Base-by-base conservation (phyloP, 75 land plant genomes). In the Pinus taeda region DNA sequence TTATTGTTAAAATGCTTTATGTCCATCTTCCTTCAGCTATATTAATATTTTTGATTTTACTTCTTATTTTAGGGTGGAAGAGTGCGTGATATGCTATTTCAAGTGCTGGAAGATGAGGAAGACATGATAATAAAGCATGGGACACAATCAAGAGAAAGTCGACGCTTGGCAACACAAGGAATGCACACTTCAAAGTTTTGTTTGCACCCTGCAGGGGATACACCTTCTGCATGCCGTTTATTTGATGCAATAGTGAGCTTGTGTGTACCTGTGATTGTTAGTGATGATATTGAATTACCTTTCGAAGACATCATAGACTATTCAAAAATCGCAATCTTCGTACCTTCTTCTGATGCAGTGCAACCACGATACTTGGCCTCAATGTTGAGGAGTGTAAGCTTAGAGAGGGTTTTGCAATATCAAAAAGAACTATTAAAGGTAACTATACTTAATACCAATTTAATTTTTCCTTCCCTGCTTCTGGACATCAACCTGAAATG, bases 101-200 rank as follows among this genome's bases (percentile, higher is more conserved):
- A 93, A 69, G 59, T 93, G 26, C 79, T 95, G 76, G 95, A 93
- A 77, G 69, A 76, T 59, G 94, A 95, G 75, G 75, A 76, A 20
- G 96, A 83, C 79, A 90, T 95, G 59, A 73, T 93, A 30, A 85
- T 95, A 57, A 87, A 88, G 79, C 88, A 93, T 61, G 98, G 98
- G n/a, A 74, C 91, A 78, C 95, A 93, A 59, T 91, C 93, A 3
- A 85, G 92, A 73, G 93, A 86, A 77, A 90, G 90, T 30, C 79
- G 95, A 42, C 84, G 92, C 39, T 64, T 82, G 60, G 96, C 98
- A 30, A 86, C 90, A 57, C 83, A 79, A n/a, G 98, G 98, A 26
- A 95, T 95, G 98, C 92, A 90, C 26, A 79, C 86, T n/a, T 91
- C 98, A 12, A 95, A 93, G 79, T 95, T 93, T 59, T 95, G 98